Base-by-base conservation (phyloP, 2,329 filamentous ascomycete species). In the Zalaria obscura region DNA sequence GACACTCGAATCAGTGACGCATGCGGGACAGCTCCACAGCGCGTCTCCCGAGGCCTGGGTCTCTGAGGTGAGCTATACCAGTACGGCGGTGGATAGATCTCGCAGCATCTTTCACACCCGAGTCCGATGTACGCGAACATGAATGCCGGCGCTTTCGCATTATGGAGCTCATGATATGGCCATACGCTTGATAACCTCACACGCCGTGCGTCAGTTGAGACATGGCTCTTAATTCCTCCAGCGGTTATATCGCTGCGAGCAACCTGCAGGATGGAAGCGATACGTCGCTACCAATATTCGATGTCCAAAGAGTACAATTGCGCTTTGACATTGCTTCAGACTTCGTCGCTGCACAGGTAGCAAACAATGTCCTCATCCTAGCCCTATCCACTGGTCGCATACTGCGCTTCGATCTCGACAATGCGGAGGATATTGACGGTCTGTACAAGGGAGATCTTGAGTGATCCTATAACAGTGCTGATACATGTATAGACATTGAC, bases 261-360 rank as follows among this genome's bases (percentile, higher is more conserved):
- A 44, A 44, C 26, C 4, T 35, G n/a, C 42, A 40, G 26, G 42
- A 44, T n/a, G 35, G 33, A 25, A 35, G 31, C 25, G 42, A 44
- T 35, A 35, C 39, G 26, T 44, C 78, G 42, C 68, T 89, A 45
- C 88, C 89, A 52, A 93, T 98, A 64, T 98, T 98, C 69, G 84
- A 91, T 58, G 79, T 96, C 57, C 84, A 94, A 65, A 79, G 76
- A 48, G 91, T 96, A 33, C 82, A 93, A 67, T 78, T 96, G 48
- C 84, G 91, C 60, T 98, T 98, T 70, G 82, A 85, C 45, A 81
- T 96, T 54, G 85, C 89, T 2, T 87, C 89, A 50, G 85, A 95
- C 62, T 96, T 98, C 58, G 91, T 94, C 38, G 88, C 91, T 11
- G 88, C 88, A 34, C 88, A 95, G 63, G 89, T 96, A 42, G 88